Evolutionary conservation across 1,139 yeast genomes (phyloP).

Genomic region (Hyphopichia khmerensis): DNA sequence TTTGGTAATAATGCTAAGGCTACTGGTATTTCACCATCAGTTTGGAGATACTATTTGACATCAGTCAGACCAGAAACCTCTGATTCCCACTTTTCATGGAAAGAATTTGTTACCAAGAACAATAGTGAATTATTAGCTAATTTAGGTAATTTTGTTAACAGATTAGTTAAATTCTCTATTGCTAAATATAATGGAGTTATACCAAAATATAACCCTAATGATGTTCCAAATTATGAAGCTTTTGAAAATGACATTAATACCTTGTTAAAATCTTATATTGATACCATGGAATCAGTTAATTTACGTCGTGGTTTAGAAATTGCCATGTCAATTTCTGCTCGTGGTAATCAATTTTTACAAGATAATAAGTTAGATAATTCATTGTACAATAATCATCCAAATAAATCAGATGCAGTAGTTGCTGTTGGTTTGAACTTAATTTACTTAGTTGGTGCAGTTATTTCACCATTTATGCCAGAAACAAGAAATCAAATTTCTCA

Average conservation of each 20-base stretch:
- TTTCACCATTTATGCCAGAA: constrained; percentile 90
- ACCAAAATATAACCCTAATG: constrained; percentile 54
- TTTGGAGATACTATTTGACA: constrained; percentile 96
- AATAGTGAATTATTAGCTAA: constrained; percentile 92
- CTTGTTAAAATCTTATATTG: constrained; percentile 59
- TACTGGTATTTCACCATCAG: constrained; percentile 86
- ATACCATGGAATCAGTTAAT: constrained; percentile 75
- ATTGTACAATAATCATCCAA: constrained; percentile 72
- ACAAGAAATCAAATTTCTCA: constrained; percentile 67
- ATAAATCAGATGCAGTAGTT: constrained; percentile 85
- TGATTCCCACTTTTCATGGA: constrained; percentile 97
- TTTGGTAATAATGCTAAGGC: constrained; percentile 97
- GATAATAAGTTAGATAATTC: constrained; percentile 93
- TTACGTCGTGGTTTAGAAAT: constrained; percentile 86
- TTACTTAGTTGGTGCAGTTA: constrained; percentile 75
- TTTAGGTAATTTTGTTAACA: constrained; percentile 93
- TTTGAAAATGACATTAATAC: constrained; percentile 60
- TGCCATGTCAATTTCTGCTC: constrained; percentile 87
- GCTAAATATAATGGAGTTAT: constrained; percentile 92
- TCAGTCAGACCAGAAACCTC: constrained; percentile 92
- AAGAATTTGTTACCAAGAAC: constrained; percentile 89
- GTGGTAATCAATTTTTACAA: constrained; percentile 94
- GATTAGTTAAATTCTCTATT: constrained; percentile 83
- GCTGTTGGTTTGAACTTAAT: constrained; percentile 88
- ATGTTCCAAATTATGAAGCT: constrained; percentile 49